Base-by-base conservation (phyloP, 176 grass and related monocot genomes). In the Tillandsia fasciculata region DNA sequence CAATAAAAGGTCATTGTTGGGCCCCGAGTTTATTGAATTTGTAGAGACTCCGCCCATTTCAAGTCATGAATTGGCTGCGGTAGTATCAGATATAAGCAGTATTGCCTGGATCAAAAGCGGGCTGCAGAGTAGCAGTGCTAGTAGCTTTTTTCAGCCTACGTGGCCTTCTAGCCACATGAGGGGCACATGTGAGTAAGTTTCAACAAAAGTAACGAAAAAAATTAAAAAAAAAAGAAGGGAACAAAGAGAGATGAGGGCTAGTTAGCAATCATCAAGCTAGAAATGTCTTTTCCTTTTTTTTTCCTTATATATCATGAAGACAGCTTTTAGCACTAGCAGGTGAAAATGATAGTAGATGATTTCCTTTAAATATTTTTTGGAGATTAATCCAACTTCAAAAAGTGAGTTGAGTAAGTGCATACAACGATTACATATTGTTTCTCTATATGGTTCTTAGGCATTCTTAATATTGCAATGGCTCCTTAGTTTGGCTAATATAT, bases 101-200 rank as follows among this genome's bases (percentile, higher is more conserved):
- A 91, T 99, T 78, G 90, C 95, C 18, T 99, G 95, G 95, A 82
- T 94, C 76, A 99, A 73, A 77, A 88, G 90, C 59, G 85, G 84
- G 56, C 61, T 99, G 90, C 80, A 84, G 73, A 82, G 71, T 27
- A 64, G 78, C 72, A 80, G 70, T 47, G 65, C 84, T 52, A 79
- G 75, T 27, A 87, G 65, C 70, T 73, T 82, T 42, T 73, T 86
- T 49, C 81, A 77, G 70, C 80, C 83, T 53, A 53, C 70, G 67
- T 87, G 63, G 1, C 79, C 85, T 66, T 28, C 72, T 59, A 71
- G 71, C 76, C 12, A 72, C 58, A 84, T 51, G 50, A 64, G 65
- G 76, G 5, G 29, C 3, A 14, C 73, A 12, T 81, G 26, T 42
- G 33, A 42, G 33, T 42, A 42, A 42, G 5, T 42, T 42, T 42